Percentiles rank a stretch among this genome's conserved stretches.
Evolutionary conservation across 169 alveolate species (phyloP).

Genomic region (Eimeria necatrix): DNA sequence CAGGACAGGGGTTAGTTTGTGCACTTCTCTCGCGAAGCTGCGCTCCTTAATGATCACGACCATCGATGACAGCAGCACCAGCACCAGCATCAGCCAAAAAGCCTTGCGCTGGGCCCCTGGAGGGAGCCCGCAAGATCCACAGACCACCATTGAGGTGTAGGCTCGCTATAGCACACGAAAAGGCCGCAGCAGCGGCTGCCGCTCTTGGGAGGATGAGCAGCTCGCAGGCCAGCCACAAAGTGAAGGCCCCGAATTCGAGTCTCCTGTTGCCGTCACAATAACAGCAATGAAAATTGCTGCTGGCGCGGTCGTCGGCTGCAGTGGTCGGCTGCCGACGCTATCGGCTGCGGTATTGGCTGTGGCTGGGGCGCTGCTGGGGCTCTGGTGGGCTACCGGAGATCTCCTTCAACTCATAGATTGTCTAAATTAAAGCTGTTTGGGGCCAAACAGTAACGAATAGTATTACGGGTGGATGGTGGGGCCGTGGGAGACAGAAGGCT

Average conservation of each 20-base stretch:
- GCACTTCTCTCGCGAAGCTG: slow-evolving; percentile 59
- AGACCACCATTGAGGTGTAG: neutral
- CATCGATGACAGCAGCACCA: neutral
- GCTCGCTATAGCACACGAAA: neutral
- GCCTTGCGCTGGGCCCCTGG: neutral
- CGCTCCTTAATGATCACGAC: slow-evolving; percentile 16
- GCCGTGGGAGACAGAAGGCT: neutral
- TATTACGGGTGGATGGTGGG: neutral
- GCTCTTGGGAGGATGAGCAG: neutral
- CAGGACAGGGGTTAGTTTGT: slow-evolving; percentile 45
- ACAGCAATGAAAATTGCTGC: neutral
- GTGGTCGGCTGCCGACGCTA: too few species aligned
- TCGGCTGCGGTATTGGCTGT: too few species aligned
- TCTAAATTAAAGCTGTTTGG: neutral
- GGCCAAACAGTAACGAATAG: neutral
- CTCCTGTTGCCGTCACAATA: neutral
- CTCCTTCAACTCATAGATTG: neutral
- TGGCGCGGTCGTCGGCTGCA: neutral
- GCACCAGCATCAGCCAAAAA: neutral
- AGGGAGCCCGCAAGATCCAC: neutral
- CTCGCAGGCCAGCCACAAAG: too few species aligned
- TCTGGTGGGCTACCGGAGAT: neutral
- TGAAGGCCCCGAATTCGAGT: neutral
- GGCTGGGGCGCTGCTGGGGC: too few species aligned
- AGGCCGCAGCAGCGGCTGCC: neutral